Percentiles rank a stretch among this genome's conserved stretches.
Conservation (phyloP, 169 alveolate genomes). For the Perkinsus chesapeaki region DNA sequence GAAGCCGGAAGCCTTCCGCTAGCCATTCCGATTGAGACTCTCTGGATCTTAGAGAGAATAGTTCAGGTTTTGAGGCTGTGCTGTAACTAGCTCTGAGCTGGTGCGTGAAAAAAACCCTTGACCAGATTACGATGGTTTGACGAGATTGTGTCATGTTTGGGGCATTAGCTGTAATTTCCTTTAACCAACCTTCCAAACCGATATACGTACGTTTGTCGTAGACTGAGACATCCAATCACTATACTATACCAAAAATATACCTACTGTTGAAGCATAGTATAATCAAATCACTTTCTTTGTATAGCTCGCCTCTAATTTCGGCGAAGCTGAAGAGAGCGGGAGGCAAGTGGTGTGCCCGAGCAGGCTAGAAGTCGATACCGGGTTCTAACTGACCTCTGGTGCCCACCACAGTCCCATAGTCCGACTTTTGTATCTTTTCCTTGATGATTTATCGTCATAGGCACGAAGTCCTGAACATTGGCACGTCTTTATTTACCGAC, state of each 20-base stretch:
- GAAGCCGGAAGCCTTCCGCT: no score
- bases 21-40: no score
- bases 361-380: no score
- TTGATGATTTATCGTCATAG: neutral
- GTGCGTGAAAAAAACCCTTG: neutral
- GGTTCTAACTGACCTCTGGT: neutral
- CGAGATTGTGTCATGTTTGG: neutral
- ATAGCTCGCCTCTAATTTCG: neutral
- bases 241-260: neutral
- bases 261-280: neutral
- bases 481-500: no score
- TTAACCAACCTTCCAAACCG: neutral
- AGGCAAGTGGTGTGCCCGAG: neutral
- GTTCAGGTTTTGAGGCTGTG: neutral
- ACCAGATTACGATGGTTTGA: neutral
- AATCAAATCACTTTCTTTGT: neutral
- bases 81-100: neutral
- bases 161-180: neutral
- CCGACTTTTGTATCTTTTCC: neutral
- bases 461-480: neutral
- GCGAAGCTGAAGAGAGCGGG: neutral
- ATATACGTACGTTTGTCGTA: neutral
- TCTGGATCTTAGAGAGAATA: neutral
- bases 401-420: neutral
- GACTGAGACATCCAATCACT: neutral